phyloP scores from a whole-genome alignment of 2,329 filamentous ascomycete genomes.

The Fusarium sp. region DNA sequence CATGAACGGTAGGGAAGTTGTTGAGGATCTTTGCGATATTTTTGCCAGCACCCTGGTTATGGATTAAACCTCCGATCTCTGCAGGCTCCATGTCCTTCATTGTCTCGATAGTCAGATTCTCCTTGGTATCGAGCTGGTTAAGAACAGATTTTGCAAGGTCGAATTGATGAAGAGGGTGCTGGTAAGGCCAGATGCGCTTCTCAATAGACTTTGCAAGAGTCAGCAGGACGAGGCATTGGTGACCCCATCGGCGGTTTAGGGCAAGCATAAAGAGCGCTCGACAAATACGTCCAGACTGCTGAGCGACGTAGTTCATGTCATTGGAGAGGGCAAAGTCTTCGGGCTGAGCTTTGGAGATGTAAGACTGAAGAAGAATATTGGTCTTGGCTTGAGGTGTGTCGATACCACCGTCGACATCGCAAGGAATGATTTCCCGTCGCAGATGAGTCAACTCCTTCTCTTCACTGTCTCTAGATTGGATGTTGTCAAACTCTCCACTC shows the following conservation, averaged over 20 bases:
- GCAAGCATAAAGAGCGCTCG: slow-evolving; percentile 97
- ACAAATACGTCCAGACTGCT: slow-evolving; percentile 95
- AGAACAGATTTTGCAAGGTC: slow-evolving; percentile 87
- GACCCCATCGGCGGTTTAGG: slow-evolving; percentile 92
- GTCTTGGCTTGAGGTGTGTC: slow-evolving; percentile 87
- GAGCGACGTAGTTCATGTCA: slow-evolving; percentile 93
- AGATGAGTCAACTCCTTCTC: slow-evolving; percentile 85
- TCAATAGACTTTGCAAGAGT: slow-evolving; percentile 97
- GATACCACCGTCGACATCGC: slow-evolving; percentile 79
- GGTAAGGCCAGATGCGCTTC: slow-evolving; percentile 92
- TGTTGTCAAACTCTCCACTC: slow-evolving; percentile 98
- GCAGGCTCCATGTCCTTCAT: slow-evolving; percentile 92
- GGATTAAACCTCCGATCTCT: slow-evolving; percentile 90
- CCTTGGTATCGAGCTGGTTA: slow-evolving; percentile 85
- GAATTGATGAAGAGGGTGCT: slow-evolving; percentile 95
- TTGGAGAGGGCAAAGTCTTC: slow-evolving; percentile 95
- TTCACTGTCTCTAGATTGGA: slow-evolving; percentile 91
- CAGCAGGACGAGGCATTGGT: slow-evolving; percentile 90
- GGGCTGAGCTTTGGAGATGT: slow-evolving; percentile 86
- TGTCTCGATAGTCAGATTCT: slow-evolving; percentile 78
- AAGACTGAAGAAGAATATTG: slow-evolving; percentile 92
- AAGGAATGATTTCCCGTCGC: slow-evolving; percentile 76
- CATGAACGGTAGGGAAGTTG: slow-evolving; percentile 90
- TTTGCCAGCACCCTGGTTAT: slow-evolving; percentile 87
- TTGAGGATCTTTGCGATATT: slow-evolving; percentile 84